Conservation (phyloP, 1,139 yeast genomes). For the Candida sanyaensis region DNA sequence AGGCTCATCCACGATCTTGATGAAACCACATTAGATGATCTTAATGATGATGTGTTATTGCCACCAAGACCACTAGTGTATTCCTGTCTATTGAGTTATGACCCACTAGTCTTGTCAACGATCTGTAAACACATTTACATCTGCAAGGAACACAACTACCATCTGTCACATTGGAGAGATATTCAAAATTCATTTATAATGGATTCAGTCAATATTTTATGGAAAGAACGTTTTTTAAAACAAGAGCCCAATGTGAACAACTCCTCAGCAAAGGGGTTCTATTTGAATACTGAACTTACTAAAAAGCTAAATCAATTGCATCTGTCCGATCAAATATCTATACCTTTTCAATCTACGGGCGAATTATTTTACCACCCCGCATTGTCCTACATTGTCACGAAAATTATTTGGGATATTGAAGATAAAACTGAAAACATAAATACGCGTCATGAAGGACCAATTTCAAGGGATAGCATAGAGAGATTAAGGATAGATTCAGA, state of each 20-base stretch:
- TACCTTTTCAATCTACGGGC: slow-evolving; percentile 34
- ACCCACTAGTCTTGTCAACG: slow-evolving; percentile 48
- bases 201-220: slow-evolving; percentile 61
- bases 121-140: slow-evolving; percentile 51
- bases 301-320: slow-evolving; percentile 36
- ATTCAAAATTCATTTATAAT: slow-evolving; percentile 56
- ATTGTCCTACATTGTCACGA: slow-evolving; percentile 48
- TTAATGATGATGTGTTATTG: slow-evolving; percentile 5
- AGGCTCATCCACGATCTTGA: slow-evolving; percentile 5
- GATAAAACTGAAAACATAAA: slow-evolving; percentile 32
- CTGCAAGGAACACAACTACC: slow-evolving; percentile 33
- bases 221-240: slow-evolving; percentile 54
- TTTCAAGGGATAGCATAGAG: slow-evolving; percentile 33
- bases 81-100: slow-evolving; percentile 33
- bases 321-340: slow-evolving; percentile 14
- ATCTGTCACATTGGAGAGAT: slow-evolving; percentile 24
- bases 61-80: slow-evolving; percentile 40
- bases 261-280: slow-evolving; percentile 35
- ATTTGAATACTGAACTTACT: slow-evolving; percentile 39
- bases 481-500: slow-evolving; percentile 20
- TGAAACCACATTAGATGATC: neutral
- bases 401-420: slow-evolving; percentile 49
- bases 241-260: slow-evolving; percentile 13
- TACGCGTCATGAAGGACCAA: slow-evolving; percentile 48
- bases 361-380: slow-evolving; percentile 58